Evolutionary conservation across 805 yeast genomes (phyloP).

Genomic region (Teunomyces kruisii): DNA sequence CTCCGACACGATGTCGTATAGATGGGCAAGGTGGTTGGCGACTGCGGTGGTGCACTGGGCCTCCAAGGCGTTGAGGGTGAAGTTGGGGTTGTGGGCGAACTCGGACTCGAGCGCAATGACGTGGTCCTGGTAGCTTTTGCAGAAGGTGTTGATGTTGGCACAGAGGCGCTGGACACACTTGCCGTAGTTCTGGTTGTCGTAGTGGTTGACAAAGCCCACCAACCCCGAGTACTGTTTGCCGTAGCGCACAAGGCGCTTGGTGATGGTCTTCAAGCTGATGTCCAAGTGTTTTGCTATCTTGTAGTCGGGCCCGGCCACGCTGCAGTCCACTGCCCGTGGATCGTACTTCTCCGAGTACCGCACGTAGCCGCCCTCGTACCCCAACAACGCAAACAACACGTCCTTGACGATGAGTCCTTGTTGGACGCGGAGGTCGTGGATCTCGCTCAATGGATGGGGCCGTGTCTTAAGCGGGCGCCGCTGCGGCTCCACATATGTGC

Average conservation of each 20-base stretch:
- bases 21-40: conserved; percentile 43
- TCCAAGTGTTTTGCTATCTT: conserved; percentile 71
- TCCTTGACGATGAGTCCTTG: conserved; percentile 76
- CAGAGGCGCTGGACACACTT: conserved; percentile 74
- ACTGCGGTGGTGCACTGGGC: conserved; percentile 26
- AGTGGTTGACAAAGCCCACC: conserved; percentile 57
- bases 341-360: conserved; percentile 64
- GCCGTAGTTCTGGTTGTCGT: conserved; percentile 60
- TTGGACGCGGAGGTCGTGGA: conserved; percentile 54
- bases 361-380: conserved; percentile 76
- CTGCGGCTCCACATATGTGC: background rate
- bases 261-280: conserved; percentile 66
- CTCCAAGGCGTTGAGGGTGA: conserved; percentile 61
- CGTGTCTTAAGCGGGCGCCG: conserved; percentile 22
- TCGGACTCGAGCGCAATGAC: conserved; percentile 52
- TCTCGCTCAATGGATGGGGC: conserved; percentile 47
- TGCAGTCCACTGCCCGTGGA: conserved; percentile 37
- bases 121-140: conserved; percentile 25
- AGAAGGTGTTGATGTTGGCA: conserved; percentile 43
- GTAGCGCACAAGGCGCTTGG: conserved; percentile 55
- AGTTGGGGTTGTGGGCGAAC: conserved; percentile 47
- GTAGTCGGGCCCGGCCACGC: conserved; percentile 71
- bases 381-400: conserved; percentile 62
- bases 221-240: conserved; percentile 68
- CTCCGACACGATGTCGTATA: conserved; percentile 55